Base-by-base conservation (phyloP, 2,329 filamentous ascomycete genomes). In the Xylaria digitata region DNA sequence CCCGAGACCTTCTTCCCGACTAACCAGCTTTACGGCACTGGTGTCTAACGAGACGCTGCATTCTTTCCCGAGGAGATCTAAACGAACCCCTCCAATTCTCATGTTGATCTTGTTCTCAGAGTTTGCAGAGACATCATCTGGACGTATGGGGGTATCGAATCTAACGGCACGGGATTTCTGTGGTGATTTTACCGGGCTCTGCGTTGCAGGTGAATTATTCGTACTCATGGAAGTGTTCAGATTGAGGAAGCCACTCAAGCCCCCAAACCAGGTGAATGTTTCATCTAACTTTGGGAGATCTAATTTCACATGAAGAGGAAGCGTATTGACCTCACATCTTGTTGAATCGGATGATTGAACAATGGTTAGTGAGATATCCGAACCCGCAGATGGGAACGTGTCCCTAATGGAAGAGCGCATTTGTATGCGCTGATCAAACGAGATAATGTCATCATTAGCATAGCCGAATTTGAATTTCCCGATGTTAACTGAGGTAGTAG, bases 181-280 rank as follows among this genome's bases (percentile, higher is more conserved):
- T 1, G 72, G 69, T 23, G 79, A 62, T 53, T 80, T 81, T 9
- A 75, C 73, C 3, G 80, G 76, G 7, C 73, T 73, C 49, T 79
- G 79, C 40, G 80, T 77, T 2, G 77, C 78, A 15, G 82, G 81
- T 0, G 89, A 87, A n/a, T 88, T 85, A 66, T 87, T 91, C 0
- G 92, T 94, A 11, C 90, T 88, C 69, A 97, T 91, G 0, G 95
- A 97, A 66, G 87, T 92, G 69, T 94, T 92, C 77, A 97, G 87
- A 73, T 96, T 96, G 49, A 99, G 82, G 59, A 99, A 91, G 71
- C 94, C 93, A 77, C 94, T 97, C 49, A 99, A 82, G 0, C 96
- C 96, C 42, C 96, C 96, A 79, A 97, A 94, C 85, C 92, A 93
- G 63, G 89, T 88, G 66, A 98, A 89, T 0, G 92, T 92, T 73